These are phyloP conservation scores for Ustilago vetiveriae DNA, from an alignment of 1,284 basidiomycete genomes.

Conservation along the genomic window DNA sequence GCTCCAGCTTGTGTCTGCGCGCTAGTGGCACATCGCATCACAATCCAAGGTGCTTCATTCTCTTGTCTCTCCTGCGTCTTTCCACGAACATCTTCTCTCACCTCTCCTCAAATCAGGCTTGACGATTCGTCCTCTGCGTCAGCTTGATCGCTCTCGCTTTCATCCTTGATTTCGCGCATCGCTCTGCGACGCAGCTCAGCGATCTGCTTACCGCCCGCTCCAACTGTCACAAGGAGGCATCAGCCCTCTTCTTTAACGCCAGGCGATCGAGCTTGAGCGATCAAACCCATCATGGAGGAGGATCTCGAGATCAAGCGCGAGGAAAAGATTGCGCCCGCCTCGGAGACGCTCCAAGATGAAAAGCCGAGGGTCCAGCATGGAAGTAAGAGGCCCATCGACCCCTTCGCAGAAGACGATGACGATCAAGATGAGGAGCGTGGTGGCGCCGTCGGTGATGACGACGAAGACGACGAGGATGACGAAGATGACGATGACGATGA, in stretches of 20 bases:
- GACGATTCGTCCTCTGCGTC: neutral
- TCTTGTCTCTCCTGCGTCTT: no score
- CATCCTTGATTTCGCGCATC: neutral
- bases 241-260: neutral
- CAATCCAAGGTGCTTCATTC: neutral
- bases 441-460: conserved; percentile 56
- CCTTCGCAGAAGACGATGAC: conserved; percentile 49
- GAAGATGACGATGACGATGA: conserved; percentile 62
- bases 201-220: neutral
- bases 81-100: no score
- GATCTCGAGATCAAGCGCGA: conserved; percentile 40
- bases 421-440: conserved; percentile 46
- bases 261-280: conserved; percentile 9
- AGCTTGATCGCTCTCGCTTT: neutral
- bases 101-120: conserved; percentile 1
- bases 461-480: conserved; percentile 58
- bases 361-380: conserved; percentile 23
- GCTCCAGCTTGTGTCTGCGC: conserved; percentile 12
- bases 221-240: neutral
- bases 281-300: conserved; percentile 17
- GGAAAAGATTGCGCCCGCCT: conserved; percentile 1
- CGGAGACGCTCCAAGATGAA: conserved; percentile 1
- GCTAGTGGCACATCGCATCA: neutral
- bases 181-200: neutral
- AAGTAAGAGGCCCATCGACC: conserved; percentile 34